Base-by-base conservation (phyloP, 805 yeast genomes). In the Vanderwaltozyma yarrowii region DNA sequence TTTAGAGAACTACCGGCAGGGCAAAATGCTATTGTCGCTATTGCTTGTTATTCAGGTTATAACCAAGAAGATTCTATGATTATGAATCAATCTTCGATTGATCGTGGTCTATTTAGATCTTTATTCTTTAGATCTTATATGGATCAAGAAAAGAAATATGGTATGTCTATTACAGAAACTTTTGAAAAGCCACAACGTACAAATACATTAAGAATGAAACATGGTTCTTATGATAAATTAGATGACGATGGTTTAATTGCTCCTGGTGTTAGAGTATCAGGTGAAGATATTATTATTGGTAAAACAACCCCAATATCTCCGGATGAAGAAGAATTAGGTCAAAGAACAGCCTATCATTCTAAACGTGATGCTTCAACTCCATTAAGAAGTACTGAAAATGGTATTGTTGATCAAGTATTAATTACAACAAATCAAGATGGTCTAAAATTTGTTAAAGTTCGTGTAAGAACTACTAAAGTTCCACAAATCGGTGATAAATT, bases 1-100 rank as follows among this genome's bases (percentile, higher is more conserved):
- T 92, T 92, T 69, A 76, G 98, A 69, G 98, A 92, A 65, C 71
- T 92, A 46, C 98, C 98, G 28, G 98, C 98, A 43, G 98, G 98
- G 42, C 98, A 92, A 69, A 92, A 92, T 60, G 98, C 98, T 20
- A 78, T 92, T 64, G 98, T 92, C 33, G 98, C 98, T 21, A 92
- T 92, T 71, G 76, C 94, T 32, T 92, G 98, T 74, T 92, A 92
- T 66, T 84, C 95, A 30, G 98, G 98, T 58, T 92, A 92, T 66
- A 92, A 92, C 65, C 98, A 92, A 72, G 98, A 92, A 81, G 98
- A 92, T 81, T 92, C 98, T 30, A 86, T 92, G 92, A 92, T 92
- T 69, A 92, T 92, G 98, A 92, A 92, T 63, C 98, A 92, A 69
- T 81, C 95, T 10, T 84, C 95, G 27, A 92, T 92, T 58, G 98